phyloP scores from a whole-genome alignment of 2,329 filamentous ascomycete species.

The Ramularia collo-cygni region DNA sequence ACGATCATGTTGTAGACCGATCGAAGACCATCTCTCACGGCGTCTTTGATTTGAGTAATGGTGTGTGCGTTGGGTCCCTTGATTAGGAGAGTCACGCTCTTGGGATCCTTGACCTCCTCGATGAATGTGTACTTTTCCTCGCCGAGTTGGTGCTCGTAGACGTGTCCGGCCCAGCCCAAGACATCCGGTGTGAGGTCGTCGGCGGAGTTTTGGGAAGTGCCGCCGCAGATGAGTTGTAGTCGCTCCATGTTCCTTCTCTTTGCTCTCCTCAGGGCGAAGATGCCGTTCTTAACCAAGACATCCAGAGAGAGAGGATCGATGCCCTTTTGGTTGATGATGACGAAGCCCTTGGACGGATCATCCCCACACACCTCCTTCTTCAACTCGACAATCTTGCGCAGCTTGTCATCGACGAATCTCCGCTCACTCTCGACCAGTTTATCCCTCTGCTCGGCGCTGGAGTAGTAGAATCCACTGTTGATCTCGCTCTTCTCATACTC shows the following conservation, averaged over 20 bases:
- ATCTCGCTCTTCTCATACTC: conserved; percentile 99
- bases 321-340: conserved; percentile 98
- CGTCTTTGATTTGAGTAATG: conserved; percentile 93
- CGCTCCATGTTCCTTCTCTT: conserved; percentile 99
- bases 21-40: conserved; percentile 86
- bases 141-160: conserved; percentile 94
- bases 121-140: conserved; percentile 99
- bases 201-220: conserved; percentile 87
- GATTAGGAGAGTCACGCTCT: conserved; percentile 95
- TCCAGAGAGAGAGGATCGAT: conserved; percentile 95
- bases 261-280: conserved; percentile 84
- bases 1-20: conserved; percentile 99
- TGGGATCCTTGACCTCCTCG: conserved; percentile 97
- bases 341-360: conserved; percentile 90
- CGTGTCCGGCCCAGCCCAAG: conserved; percentile 90
- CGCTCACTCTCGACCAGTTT: conserved; percentile 98
- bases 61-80: conserved; percentile 97
- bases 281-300: conserved; percentile 95
- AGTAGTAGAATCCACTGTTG: conserved; percentile 99
- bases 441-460: conserved; percentile 89
- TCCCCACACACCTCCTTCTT: conserved; percentile 96
- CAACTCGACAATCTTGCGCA: conserved; percentile 93
- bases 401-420: conserved; percentile 88
- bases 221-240: conserved; percentile 88
- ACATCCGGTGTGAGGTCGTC: conserved; percentile 83